phyloP scores from a whole-genome alignment of 805 yeast genomes.

The Wickerhamiella kurtzmanii region DNA sequence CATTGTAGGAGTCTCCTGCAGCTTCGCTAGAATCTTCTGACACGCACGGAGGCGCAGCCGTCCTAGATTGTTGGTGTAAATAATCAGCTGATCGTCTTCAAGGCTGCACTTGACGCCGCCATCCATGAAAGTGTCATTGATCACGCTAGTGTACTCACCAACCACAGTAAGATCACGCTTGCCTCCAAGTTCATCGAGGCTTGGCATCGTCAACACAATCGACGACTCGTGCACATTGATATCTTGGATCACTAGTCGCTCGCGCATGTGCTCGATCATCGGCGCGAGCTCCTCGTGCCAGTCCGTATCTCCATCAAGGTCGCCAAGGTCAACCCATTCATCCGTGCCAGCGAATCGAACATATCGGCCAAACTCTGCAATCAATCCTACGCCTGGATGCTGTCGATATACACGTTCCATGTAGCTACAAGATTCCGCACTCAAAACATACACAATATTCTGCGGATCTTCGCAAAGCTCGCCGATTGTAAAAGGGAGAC shows the following conservation, averaged over 20 bases:
- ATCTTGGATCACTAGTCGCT: conserved; percentile 67
- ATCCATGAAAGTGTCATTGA: conserved; percentile 58
- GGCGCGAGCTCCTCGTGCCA: conserved; percentile 51
- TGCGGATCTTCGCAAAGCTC: conserved; percentile 44
- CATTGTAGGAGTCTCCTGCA: conserved; percentile 11
- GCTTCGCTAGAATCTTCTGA: conserved; percentile 8
- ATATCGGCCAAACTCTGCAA: conserved; percentile 85
- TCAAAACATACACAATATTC: conserved; percentile 60
- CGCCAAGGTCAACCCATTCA: conserved; percentile 50
- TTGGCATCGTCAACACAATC: conserved; percentile 46
- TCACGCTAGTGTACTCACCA: conserved; percentile 77
- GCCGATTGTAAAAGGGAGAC: conserved; percentile 35
- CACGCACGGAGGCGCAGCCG: conserved; percentile 30
- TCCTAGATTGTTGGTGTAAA: conserved; percentile 44
- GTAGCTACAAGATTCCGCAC: conserved; percentile 49
- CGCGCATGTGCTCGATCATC: conserved; percentile 47
- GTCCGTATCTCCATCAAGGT: conserved; percentile 32
- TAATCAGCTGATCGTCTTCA: conserved; percentile 52
- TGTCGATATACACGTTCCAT: conserved; percentile 57
- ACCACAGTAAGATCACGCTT: conserved; percentile 54
- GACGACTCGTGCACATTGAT: conserved; percentile 64
- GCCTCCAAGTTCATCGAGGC: conserved; percentile 29
- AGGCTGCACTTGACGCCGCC: conserved; percentile 65
- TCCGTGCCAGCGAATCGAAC: conserved; percentile 29
- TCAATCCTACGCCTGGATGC: conserved; percentile 57